Base-by-base conservation (phyloP, 2,329 filamentous ascomycete species). In the Aspergillus amoenus region DNA sequence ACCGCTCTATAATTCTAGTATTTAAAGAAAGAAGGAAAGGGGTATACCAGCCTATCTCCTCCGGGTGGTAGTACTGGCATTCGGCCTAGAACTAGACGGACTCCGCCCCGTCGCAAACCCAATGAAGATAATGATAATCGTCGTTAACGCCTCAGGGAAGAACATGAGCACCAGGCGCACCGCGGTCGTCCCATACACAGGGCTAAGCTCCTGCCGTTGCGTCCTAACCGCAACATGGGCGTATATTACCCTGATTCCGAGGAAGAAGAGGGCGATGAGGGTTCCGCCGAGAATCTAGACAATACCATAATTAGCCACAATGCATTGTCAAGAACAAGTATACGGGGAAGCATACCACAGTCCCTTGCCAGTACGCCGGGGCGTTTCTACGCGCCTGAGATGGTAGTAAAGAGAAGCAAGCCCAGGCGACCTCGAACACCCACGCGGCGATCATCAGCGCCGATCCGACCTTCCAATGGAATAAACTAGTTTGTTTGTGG, bases 211-310 rank as follows among this genome's bases (percentile, higher is more conserved):
- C 11, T 48, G 34, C 6, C 56, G 50, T 40, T 66, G 61, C 2
- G 64, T 64, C 43, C 57, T 58, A 5, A 67, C 58, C 8, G 64
- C 57, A 17, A 66, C 51, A 7, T 66, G 56, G 13, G 58, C 62
- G 41, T 69, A 70, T 12, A 70, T 52, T 6, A 69, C 60, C 0
- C 70, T 60, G 22, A 72, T 58, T 1, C 68, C 66, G 12, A 64
- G 44, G 15, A 67, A 65, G 1, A 64, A 40, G 0, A 72, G 61
- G 18, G 52, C 41, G 30, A 52, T 24, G 3, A 56, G n/a, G 15
- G 43, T 46, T 13, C 41, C 52, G 11, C 58, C 48, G 3, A 62
- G 24, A 5, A 57, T 30, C 52, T 55, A 30, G 27, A 30, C 9
- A 11, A 4, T 11, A 30, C 9, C 9, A 21, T 30, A 9, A 11